These are phyloP conservation scores for Gnaphalium uliginosum DNA, from an alignment of 129 eudicot genomes.

Conservation along the genomic window DNA sequence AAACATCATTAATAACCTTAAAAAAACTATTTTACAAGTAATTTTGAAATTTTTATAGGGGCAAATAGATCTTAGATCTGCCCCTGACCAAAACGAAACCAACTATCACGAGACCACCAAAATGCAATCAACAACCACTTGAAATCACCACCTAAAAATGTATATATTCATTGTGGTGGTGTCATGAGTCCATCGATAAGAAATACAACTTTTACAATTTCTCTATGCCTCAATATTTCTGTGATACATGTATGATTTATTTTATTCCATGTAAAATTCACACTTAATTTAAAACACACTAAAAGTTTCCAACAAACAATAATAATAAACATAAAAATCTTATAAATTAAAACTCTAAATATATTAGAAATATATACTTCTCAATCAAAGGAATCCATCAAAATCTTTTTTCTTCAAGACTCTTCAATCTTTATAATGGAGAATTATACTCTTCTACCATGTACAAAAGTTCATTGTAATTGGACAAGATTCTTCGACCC, in stretches of 20 bases:
- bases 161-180: too few species aligned
- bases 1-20: too few species aligned
- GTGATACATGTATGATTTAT: background rate
- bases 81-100: too few species aligned
- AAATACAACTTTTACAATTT: background rate
- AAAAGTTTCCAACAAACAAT: background rate
- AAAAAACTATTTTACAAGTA: too few species aligned
- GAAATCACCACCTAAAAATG: too few species aligned
- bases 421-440: slow-evolving; percentile 42
- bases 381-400: slow-evolving; percentile 27
- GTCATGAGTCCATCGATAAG: too few species aligned
- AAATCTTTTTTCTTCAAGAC: slow-evolving; percentile 52
- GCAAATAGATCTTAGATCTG: too few species aligned
- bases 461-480: slow-evolving; percentile 50
- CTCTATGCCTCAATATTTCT: background rate
- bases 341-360: background rate
- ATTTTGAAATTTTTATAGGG: too few species aligned
- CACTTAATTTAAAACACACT: background rate
- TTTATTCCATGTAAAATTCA: background rate
- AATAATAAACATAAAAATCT: background rate
- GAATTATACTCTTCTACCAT: slow-evolving; percentile 46
- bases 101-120: too few species aligned
- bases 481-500: slow-evolving; percentile 46
- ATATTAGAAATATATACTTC: slow-evolving; percentile 12
- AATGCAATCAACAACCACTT: too few species aligned